Evolutionary conservation across 2,329 filamentous ascomycete genomes (phyloP).

Genomic region (Fusarium anthophilum): DNA sequence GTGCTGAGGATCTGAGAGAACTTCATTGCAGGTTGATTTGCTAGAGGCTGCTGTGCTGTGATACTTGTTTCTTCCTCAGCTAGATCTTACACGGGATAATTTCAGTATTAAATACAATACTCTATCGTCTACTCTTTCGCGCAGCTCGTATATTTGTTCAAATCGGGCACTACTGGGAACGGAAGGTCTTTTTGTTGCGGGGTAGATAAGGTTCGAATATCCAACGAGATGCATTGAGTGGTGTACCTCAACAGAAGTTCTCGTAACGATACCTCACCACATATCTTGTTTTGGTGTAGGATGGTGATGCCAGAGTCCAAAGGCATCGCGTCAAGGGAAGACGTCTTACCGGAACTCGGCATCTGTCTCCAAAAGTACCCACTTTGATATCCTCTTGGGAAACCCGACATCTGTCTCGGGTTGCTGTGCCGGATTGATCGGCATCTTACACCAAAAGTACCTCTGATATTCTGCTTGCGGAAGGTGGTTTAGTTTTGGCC

Average conservation of each 20-base stretch:
- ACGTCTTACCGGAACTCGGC: not conserved
- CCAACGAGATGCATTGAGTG: not conserved
- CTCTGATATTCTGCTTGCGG: not conserved
- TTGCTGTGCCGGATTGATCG: not conserved
- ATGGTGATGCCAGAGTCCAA: not conserved
- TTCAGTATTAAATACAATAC: not conserved
- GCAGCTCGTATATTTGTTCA: not conserved
- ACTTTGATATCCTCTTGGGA: not conserved
- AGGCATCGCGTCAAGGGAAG: not conserved
- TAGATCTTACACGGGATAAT: rapidly evolving
- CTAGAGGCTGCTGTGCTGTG: not conserved
- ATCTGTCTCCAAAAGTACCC: not conserved
- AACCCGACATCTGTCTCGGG: not conserved
- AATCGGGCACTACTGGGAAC: not conserved
- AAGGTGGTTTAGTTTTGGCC: not conserved
- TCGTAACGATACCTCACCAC: not conserved
- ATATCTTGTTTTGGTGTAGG: not conserved
- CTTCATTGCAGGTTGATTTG: not conserved
- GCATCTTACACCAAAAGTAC: not conserved
- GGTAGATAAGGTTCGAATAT: not conserved
- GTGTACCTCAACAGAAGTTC: not conserved
- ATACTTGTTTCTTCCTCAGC: not conserved
- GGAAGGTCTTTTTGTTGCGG: not conserved
- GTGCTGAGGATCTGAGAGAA: not conserved
- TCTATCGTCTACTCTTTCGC: not conserved